Evolutionary conservation across 192 early-diverging fungal species (phyloP).

Genomic region (Allomyces javanicus): DNA sequence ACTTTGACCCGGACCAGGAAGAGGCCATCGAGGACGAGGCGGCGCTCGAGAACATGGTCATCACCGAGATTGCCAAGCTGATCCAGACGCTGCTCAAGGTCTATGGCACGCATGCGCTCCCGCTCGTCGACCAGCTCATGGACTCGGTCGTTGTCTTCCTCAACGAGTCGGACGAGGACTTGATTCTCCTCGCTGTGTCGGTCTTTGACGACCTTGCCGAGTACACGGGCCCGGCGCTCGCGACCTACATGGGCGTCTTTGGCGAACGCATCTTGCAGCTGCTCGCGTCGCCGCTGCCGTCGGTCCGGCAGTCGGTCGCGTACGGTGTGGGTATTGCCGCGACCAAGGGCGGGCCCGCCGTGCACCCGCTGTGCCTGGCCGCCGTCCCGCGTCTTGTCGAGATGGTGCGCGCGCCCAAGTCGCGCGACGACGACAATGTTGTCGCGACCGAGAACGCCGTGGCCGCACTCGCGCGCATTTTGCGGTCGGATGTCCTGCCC

Average conservation of each 20-base stretch:
- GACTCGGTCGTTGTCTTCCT: slow-evolving; percentile 48
- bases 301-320: slow-evolving; percentile 82
- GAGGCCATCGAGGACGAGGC: slow-evolving; percentile 71
- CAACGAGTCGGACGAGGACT: slow-evolving; percentile 36
- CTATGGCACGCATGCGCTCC: slow-evolving; percentile 50
- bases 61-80: slow-evolving; percentile 63
- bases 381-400: slow-evolving; percentile 60
- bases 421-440: slow-evolving; percentile 53
- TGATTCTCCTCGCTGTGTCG: slow-evolving; percentile 84
- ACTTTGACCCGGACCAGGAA: slow-evolving; percentile 86
- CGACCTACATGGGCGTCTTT: slow-evolving; percentile 15
- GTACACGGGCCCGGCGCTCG: slow-evolving; percentile 57
- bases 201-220: slow-evolving; percentile 85
- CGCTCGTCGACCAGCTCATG: slow-evolving; percentile 60
- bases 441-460: slow-evolving; percentile 85
- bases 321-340: slow-evolving; percentile 88
- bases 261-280: slow-evolving; percentile 46
- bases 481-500: slow-evolving; percentile 37
- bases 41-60: slow-evolving; percentile 51
- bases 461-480: slow-evolving; percentile 78
- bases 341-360: slow-evolving; percentile 61
- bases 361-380: slow-evolving; percentile 39
- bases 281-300: slow-evolving; percentile 31
- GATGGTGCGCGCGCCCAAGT: slow-evolving; percentile 36
- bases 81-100: slow-evolving; percentile 63